Base-by-base conservation (phyloP, 352 stramenopile species). In the Pilasporangium apinafurcum region DNA sequence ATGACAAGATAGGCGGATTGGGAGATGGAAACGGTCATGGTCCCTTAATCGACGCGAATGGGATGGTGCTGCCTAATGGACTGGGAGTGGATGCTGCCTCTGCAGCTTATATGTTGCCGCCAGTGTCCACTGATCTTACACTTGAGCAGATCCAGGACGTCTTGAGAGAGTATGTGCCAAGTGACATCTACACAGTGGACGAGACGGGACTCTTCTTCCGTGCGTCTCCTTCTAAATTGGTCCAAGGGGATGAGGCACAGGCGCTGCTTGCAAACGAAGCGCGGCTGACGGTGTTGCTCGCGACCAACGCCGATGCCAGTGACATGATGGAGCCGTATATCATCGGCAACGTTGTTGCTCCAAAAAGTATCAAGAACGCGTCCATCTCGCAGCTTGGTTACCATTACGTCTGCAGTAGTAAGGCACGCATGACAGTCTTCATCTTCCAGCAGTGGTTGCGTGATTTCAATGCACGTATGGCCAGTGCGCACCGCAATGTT, bases 391-490 rank as follows among this genome's bases (percentile, higher is more conserved):
- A 90, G 49, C 64, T 90, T 14, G 81, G 81, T 6, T 92, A 89
- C 56, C 79, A 93, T 65, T 93, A 93, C 59, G 73, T 91, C 17
- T 85, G 70, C 60, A 90, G 73, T 53, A 83, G 71, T 60, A 83
- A 84, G 56, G 64, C 76, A 16, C 80, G 78, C 46, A 93, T 93
- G 81, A 93, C 81, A 10, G 76, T 91, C 25, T 88, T 90, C 47
- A 91, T 93, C 48, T 93, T 93, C 56, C 78, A 93, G 65, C 77
- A 91, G 44, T 93, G 81, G 81, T 53, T 93, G 20, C 78, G 78
- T 8, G 78, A 91, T 45, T 89, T 93, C 34, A 93, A 93, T 42
- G 74, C 76, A 17, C 77, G 78, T 39, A 93, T 93, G 81, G 78
- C 80, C 10, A 90, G 77, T 40, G 75, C 78, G 14, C 81, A 93